phyloP scores from a whole-genome alignment of 23 red algal species.

The Gracilariopsis chorda region DNA sequence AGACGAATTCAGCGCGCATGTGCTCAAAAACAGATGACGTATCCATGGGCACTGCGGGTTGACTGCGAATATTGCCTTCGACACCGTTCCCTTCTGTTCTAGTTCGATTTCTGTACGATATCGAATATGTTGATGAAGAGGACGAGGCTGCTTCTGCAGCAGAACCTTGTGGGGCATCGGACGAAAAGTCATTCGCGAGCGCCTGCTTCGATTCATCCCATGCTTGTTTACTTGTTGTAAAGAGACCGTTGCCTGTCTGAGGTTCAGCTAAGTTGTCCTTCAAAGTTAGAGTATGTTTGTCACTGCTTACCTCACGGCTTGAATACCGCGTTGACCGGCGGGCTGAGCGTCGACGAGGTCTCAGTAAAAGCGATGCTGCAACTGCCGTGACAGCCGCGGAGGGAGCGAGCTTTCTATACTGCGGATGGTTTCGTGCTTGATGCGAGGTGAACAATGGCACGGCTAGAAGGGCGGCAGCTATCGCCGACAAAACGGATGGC shows the following conservation, averaged over 20 bases:
- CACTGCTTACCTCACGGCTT: not conserved
- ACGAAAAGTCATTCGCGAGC: not conserved
- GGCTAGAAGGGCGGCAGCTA: not conserved
- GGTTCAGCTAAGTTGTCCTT: not conserved
- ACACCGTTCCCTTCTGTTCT: not conserved
- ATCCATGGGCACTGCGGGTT: not conserved
- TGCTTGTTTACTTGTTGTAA: not conserved
- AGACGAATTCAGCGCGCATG: slow-evolving; percentile 1
- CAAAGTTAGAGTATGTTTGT: not conserved
- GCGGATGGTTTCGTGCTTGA: not conserved
- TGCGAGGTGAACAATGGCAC: not conserved
- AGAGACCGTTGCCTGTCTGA: not conserved
- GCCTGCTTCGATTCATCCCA: not conserved
- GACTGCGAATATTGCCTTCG: not conserved
- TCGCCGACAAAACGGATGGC: not conserved
- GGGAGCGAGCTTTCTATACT: not conserved
- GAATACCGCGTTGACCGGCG: not conserved
- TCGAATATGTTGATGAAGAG: not conserved
- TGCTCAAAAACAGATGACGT: not conserved
- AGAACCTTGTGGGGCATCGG: not conserved
- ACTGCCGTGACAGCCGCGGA: not conserved
- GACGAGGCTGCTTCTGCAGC: not conserved
- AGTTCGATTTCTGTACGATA: too few relatives aligned
- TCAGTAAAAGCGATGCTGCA: not conserved
- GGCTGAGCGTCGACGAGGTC: not conserved